phyloP scores from a whole-genome alignment of 371 early-diverging fungal genomes.

The Lichtheimia ramosa region DNA sequence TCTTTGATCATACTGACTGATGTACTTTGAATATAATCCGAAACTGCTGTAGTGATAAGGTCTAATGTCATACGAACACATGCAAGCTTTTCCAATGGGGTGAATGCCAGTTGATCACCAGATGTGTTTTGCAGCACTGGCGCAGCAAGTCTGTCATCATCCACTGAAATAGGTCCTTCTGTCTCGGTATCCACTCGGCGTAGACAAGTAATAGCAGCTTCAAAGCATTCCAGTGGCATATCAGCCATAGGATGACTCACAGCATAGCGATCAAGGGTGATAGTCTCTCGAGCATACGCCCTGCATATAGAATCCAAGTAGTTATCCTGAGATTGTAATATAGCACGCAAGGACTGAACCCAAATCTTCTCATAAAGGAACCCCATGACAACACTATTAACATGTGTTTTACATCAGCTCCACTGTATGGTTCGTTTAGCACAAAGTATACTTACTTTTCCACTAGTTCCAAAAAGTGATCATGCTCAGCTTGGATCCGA shows the following conservation, averaged over 20 bases:
- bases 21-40: constrained; percentile 20
- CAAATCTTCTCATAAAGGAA: constrained; percentile 63
- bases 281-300: constrained; percentile 30
- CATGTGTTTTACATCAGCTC: constrained; percentile 1
- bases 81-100: constrained; percentile 48
- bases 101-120: constrained; percentile 30
- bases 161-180: constrained; percentile 7
- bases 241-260: constrained; percentile 42
- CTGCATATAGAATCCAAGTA: constrained; percentile 35
- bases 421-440: not conserved
- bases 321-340: constrained; percentile 41
- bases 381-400: constrained; percentile 54
- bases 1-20: constrained; percentile 10
- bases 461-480: constrained; percentile 54
- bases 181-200: constrained; percentile 32
- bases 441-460: constrained; percentile 51
- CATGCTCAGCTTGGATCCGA: constrained; percentile 54
- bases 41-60: constrained; percentile 36
- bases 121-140: not conserved
- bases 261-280: constrained; percentile 38
- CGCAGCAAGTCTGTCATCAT: constrained; percentile 10
- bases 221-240: constrained; percentile 38
- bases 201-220: constrained; percentile 31
- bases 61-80: constrained; percentile 42
- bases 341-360: constrained; percentile 52